A percentile compares a stretch with the other conserved stretches of the same genome.
phyloP scores from a whole-genome alignment of 805 yeast species.

The Candida maris region DNA sequence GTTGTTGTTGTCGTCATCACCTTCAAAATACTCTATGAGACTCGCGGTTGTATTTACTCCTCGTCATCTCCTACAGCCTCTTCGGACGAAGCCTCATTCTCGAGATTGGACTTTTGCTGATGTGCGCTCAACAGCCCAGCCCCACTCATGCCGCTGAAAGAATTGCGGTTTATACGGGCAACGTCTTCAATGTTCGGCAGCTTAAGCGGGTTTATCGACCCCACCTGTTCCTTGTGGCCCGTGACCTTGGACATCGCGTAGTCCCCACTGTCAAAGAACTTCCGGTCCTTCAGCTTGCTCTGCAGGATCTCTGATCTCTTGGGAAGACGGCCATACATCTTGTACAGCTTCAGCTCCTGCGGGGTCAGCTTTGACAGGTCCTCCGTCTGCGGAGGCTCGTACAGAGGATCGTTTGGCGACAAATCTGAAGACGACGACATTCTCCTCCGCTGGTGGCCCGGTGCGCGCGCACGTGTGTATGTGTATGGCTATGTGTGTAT shows the following conservation, averaged over 20 bases:
- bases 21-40: too few relatives aligned
- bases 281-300: constrained; percentile 78
- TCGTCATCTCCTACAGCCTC: constrained; percentile 18
- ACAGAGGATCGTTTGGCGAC: constrained; percentile 47
- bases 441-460: too few relatives aligned
- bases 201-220: constrained; percentile 34
- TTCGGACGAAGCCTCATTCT: constrained; percentile 45
- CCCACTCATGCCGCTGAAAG: constrained; percentile 46
- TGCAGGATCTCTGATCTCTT: constrained; percentile 71
- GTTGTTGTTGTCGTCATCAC: too few relatives aligned
- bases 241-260: constrained; percentile 75
- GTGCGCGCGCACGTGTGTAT: too few relatives aligned
- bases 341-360: constrained; percentile 75
- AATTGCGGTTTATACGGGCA: constrained; percentile 55
- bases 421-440: constrained; percentile 16
- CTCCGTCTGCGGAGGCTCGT: constrained; percentile 35
- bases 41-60: too few relatives aligned
- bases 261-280: constrained; percentile 92
- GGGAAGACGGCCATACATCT: constrained; percentile 83
- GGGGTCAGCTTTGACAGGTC: constrained; percentile 62
- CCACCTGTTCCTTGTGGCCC: constrained; percentile 40
- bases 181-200: constrained; percentile 58
- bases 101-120: constrained; percentile 51
- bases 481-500: too few relatives aligned
- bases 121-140: constrained; percentile 40